Base-by-base conservation (phyloP, 495 filamentous ascomycete species). In the Evernia prunastri region DNA sequence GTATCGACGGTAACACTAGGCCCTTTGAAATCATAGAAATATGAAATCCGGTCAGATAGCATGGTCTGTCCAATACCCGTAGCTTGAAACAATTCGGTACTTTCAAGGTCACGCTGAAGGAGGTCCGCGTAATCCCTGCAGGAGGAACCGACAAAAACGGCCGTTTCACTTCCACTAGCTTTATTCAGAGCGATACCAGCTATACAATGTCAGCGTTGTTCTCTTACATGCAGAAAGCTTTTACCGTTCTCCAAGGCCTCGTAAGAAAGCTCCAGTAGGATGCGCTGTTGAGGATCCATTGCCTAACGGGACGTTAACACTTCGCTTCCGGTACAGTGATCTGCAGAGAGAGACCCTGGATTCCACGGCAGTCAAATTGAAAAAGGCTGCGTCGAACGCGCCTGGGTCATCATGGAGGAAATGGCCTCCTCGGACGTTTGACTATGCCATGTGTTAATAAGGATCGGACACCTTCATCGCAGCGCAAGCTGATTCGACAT, bases 211-310 rank as follows among this genome's bases (percentile, higher is more conserved):
- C 43, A 15, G 8, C 36, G 12, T 6, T 37, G 7, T 37, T 37
- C 36, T 37, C 36, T 54, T 36, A 15, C 47, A 18, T 35, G 20
- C 18, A 54, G 25, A 56, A 12, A 13, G 6, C 58, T 15, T 60
- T 9, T 10, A 68, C 49, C 78, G 69, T 77, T 79, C 65, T 84
- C 81, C 8, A 84, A 68, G 2, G 76, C 78, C 58, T 82, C 79
- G 29, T 80, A 84, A 29, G 76, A 71, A 5, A 72, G 69, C 67
- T 85, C 84, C 3, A 87, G 74, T 17, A 78, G 66, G 35, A 80
- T 73, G 29, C 77, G 67, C 60, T 75, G 69, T 39, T 71, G 60
- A 17, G 76, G 76, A 66, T 79, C 72, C 58, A 74, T 78, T 0
- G 72, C 70, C 6, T 71, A 67, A 15, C 78, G 29, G 17, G 36